Base-by-base conservation (phyloP, 306 rosid genomes). In the Carpinus fangiana region DNA sequence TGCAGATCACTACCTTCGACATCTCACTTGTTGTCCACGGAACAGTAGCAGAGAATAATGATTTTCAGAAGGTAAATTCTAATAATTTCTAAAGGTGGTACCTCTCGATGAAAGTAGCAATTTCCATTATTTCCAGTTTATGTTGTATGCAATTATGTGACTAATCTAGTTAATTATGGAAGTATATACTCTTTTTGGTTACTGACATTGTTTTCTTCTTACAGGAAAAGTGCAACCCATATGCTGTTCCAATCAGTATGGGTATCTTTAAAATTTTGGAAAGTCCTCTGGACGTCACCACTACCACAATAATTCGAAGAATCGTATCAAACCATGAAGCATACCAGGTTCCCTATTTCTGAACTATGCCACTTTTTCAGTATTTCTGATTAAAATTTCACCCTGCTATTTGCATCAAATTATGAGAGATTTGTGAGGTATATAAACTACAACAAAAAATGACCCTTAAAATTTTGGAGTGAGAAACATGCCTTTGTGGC, bases 21-120 rank as follows among this genome's bases (percentile, higher is more conserved):
- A 94, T 94, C 82, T 94, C 98, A 72, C 72, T 86, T 66, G 98
- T 94, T 66, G 93, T 89, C 41, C 98, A 94, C 67, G 98, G 97
- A 70, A 94, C 97, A n/a, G 48, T 87, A 54, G 93, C 98, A 1
- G 98, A 94, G 82, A 89, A 88, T 75, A 71, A 70, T 75, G 97
- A 94, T 84, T 94, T 94, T 88, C 86, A 89, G 85, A 88, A 88
- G 98, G 98, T 92, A 94, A 82, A 61, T 78, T 65, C 55, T 56
- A 57, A 28, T 45, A n/a, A 28, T 46, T 34, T 71, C 82, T 79
- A 64, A 41, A 43, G n/a, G 46, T 70, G 75, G 71, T 70, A 66
- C 72, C 51, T 18, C 7, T 66, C 8, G 31, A 66, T 41, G 1
- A 41, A 66, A 17, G 51, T 66, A 66, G 60, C 56, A 64, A 70